phyloP scores from a whole-genome alignment of 2,329 filamentous ascomycete genomes.

The Neopestalotiopsis rosae region DNA sequence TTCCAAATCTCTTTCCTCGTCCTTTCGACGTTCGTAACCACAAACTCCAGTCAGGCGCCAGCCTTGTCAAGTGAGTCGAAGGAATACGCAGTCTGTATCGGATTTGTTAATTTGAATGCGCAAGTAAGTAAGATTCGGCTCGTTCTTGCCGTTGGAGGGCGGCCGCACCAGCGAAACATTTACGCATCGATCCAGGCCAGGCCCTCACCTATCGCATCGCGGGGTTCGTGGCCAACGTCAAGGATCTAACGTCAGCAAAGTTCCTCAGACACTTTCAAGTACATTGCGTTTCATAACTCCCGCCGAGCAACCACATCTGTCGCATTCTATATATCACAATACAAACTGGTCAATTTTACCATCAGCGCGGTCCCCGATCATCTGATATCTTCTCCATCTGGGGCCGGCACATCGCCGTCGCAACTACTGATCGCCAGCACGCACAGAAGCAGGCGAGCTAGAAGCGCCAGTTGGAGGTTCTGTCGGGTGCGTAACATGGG shows the following conservation, averaged over 20 bases:
- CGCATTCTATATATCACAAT: not conserved
- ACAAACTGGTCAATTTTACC: not conserved
- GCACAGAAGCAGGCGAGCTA: not conserved
- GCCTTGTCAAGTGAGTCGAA: too few relatives aligned
- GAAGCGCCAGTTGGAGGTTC: not conserved
- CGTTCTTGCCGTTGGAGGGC: not conserved
- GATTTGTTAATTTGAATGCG: too few relatives aligned
- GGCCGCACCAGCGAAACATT: constrained; percentile 2
- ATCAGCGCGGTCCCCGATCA: not conserved
- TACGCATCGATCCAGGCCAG: not conserved
- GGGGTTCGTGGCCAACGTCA: constrained; percentile 6
- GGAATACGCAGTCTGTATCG: too few relatives aligned
- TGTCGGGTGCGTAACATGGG: constrained; percentile 1
- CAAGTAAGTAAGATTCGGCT: not conserved
- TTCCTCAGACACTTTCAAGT: not conserved
- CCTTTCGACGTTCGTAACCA: not conserved
- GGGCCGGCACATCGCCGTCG: not conserved
- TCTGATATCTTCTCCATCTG: not conserved
- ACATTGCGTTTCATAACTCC: not conserved
- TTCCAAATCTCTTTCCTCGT: constrained; percentile 6
- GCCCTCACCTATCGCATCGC: constrained; percentile 10
- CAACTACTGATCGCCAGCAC: not conserved
- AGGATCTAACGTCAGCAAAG: constrained; percentile 8
- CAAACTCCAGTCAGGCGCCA: not conserved
- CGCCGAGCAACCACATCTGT: not conserved